Percentiles rank a stretch among this genome's conserved stretches.
Evolutionary conservation across 1,284 basidiomycete genomes (phyloP).

Genomic region (Cryptococcus sp.): DNA sequence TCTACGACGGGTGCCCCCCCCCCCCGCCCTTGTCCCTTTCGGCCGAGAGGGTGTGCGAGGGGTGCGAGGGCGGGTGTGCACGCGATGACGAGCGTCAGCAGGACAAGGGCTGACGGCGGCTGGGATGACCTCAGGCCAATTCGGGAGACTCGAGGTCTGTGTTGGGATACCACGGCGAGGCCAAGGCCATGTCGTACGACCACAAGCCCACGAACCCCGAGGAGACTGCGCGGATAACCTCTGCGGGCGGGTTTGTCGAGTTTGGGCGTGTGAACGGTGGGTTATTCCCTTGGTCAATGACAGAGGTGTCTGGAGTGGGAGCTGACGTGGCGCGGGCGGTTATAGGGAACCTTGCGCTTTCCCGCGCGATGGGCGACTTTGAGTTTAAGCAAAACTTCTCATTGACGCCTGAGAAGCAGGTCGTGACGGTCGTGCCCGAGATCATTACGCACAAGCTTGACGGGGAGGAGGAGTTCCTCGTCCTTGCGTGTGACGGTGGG

Average conservation of each 20-base stretch:
- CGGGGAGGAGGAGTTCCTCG: conserved; percentile 91
- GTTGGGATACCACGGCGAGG: conserved; percentile 79
- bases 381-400: conserved; percentile 95
- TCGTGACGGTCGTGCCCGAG: conserved; percentile 94
- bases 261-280: conserved; percentile 94
- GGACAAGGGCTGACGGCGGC: not conserved
- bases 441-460: conserved; percentile 75
- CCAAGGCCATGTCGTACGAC: conserved; percentile 84
- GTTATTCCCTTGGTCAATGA: conserved; percentile 30
- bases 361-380: conserved; percentile 94
- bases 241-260: conserved; percentile 96
- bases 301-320: not conserved
- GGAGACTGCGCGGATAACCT: conserved; percentile 81
- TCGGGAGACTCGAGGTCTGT: conserved; percentile 95
- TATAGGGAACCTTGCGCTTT: conserved; percentile 89
- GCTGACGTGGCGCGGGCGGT: not conserved
- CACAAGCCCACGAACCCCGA: conserved; percentile 93
- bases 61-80: too few relatives aligned
- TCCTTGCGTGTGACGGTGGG: conserved; percentile 93
- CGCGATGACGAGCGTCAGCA: not conserved
- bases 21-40: not conserved
- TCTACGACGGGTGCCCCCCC: not conserved
- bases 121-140: conserved; percentile 66
- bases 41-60: not conserved
- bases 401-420: conserved; percentile 81